Evolutionary conservation across 306 rosid genomes (phyloP), one percentile per base, ranked within the genome.

Genomic region (Fragaria nilgerrensis): DNA sequence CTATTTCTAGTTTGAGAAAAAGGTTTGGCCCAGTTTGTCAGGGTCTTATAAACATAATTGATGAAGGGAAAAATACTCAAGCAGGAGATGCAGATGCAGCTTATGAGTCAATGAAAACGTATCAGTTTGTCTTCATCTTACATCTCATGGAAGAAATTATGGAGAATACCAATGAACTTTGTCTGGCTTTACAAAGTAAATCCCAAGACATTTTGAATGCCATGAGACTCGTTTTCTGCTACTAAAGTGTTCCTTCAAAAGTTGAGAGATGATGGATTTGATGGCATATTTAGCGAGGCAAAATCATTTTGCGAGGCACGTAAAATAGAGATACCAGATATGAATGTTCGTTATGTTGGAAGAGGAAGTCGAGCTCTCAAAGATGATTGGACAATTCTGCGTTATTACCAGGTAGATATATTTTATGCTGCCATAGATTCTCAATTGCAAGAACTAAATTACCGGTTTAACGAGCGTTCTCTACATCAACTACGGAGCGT

Each of bases 71-170:
- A 6, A 52, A 6, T n/a, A 2, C 32, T 56, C 2, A 8, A 22
- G 23, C 23, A 56, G 29, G 63, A 20, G 32, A 56, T 56, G 63
- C 32, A 9, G 32, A 56, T 20, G 10, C 32, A 22, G 15, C 63
- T 22, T 56, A 56, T 56, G 15, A 22, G 32, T n/a, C 27, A n/a
- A 20, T 56, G 29, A 56, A 5, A 7, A 19, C 32, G 5, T 56
- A 56, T 7, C 32, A 76, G n/a, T 52, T 76, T 76, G 55, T 34
- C 44, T n/a, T 63, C 48, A 47, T 65, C 32, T 64, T 64, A 52
- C 62, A 71, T 49, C 75, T 71, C 2, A 27, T 47, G 59, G 49
- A 70, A 70, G 41, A 45, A 41, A 41, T 41, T 41, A 41, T 41
- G 44, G 10, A 41, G 50, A 70, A 19, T 15, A 48, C 59, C 12